Percentiles rank a stretch among this genome's conserved stretches.
Conservation (phyloP, 306 rosid genomes). For the Mimosa bimucronata region DNA sequence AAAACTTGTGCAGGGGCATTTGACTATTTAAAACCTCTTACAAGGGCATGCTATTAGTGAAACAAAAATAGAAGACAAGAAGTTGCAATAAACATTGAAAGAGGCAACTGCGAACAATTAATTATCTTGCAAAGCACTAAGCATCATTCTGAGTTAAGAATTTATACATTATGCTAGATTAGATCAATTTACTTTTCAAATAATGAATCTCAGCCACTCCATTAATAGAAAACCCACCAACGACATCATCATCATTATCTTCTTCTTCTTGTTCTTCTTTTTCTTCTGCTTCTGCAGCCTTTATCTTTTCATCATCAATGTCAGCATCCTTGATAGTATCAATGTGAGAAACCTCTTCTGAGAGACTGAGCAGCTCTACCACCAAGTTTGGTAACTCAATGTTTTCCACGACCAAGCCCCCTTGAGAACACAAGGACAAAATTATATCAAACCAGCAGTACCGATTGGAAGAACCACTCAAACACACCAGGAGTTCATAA, state of each 20-base stretch:
- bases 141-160: neutral
- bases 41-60: too few relatives aligned
- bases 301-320: constrained; percentile 40
- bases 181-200: constrained; percentile 48
- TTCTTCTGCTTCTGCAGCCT: constrained; percentile 29
- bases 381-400: constrained; percentile 73
- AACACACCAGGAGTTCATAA: constrained; percentile 6
- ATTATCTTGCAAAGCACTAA: neutral
- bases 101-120: too few relatives aligned
- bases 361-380: constrained; percentile 50
- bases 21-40: too few relatives aligned
- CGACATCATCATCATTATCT: constrained; percentile 42
- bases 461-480: neutral
- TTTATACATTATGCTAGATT: constrained; percentile 6
- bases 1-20: too few relatives aligned
- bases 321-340: constrained; percentile 44
- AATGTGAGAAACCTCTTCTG: constrained; percentile 45
- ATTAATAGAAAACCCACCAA: constrained; percentile 91
- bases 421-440: constrained; percentile 53
- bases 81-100: neutral
- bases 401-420: constrained; percentile 95
- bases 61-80: neutral
- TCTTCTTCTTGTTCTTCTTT: constrained; percentile 10
- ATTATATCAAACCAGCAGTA: neutral
- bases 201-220: constrained; percentile 95